Evolutionary conservation across 371 early-diverging fungal genomes (phyloP).

Genomic region (Apophysomyces variabilis): DNA sequence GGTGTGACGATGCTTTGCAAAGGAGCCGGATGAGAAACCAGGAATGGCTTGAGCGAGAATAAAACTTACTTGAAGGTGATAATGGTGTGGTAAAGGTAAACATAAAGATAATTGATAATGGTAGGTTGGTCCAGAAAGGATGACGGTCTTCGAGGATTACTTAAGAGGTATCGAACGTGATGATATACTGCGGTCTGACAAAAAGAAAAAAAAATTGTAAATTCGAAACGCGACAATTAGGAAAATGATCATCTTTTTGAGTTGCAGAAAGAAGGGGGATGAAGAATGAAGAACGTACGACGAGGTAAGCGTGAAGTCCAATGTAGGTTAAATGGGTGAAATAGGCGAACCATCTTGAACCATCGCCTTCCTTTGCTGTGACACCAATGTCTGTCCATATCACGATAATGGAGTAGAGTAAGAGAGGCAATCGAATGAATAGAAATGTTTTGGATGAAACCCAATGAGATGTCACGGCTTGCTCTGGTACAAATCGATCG

Average conservation of each 20-base stretch:
- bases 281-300: conserved; percentile 42
- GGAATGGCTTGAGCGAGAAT: conserved; percentile 1
- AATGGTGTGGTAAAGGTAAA: conserved; percentile 47
- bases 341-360: conserved; percentile 38
- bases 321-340: conserved; percentile 60
- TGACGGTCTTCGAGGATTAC: conserved; percentile 20
- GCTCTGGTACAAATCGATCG: conserved; percentile 57
- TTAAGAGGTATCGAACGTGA: conserved; percentile 35
- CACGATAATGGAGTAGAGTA: conserved; percentile 47
- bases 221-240: neutral
- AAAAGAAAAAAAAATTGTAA: neutral
- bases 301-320: conserved; percentile 55
- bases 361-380: conserved; percentile 21
- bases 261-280: neutral
- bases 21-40: neutral
- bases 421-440: conserved; percentile 40
- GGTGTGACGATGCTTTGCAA: conserved; percentile 56
- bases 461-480: conserved; percentile 58
- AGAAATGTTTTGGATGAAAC: conserved; percentile 49
- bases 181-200: conserved; percentile 32
- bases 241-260: neutral
- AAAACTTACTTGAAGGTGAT: conserved; percentile 49
- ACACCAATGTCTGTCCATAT: conserved; percentile 47
- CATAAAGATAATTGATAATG: conserved; percentile 47
- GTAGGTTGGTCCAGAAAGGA: conserved; percentile 41